Base-by-base conservation (phyloP, 495 filamentous ascomycete species). In the Trichoderma orchidacearum region DNA sequence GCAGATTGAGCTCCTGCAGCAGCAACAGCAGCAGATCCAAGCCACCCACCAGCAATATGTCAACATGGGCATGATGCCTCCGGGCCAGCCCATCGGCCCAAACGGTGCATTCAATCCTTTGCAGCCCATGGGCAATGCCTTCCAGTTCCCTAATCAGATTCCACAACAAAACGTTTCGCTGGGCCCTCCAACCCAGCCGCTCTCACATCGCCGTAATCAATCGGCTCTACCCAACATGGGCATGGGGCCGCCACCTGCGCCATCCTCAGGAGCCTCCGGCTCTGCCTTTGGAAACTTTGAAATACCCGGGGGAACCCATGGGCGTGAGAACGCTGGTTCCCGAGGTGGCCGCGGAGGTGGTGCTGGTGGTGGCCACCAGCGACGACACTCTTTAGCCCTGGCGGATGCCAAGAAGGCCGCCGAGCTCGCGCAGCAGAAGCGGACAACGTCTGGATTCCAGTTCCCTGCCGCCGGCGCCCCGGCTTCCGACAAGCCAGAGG, bases 341-440 rank as follows among this genome's bases (percentile, higher is more conserved):
- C 82, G 89, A 56, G 87, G 92, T 59, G 84, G 87, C 55, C 83
- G 91, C 60, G 90, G 90, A 60, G 76, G 79, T 36, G 72, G 73
- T 34, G 73, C 76, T 45, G 85, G 83, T 51, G 80, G 83, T 56
- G 93, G 91, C 52, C 93, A 98, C 68, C 87, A 93, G 68, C 84
- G 93, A 60, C 86, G 93, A 68, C 93, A 98, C 70, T 98, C 93
- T 18, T 80, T 98, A 55, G 94, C 90, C 50, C 72, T 98, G 56
- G 88, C 91, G 3, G 93, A 98, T 69, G 93, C 93, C 28, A 97
- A 95, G 77, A 96, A 95, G 73, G 94, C 94, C 29, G 93, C 93
- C 45, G 93, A 98, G 67, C 69, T 95, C 18, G 93, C 93, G 45
- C 94, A 98, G 72, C 91, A 96, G 72, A 97, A 96, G 73, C 80